Conservation (phyloP, 2,329 filamentous ascomycete genomes). For the Scedosporium dehoogii region DNA sequence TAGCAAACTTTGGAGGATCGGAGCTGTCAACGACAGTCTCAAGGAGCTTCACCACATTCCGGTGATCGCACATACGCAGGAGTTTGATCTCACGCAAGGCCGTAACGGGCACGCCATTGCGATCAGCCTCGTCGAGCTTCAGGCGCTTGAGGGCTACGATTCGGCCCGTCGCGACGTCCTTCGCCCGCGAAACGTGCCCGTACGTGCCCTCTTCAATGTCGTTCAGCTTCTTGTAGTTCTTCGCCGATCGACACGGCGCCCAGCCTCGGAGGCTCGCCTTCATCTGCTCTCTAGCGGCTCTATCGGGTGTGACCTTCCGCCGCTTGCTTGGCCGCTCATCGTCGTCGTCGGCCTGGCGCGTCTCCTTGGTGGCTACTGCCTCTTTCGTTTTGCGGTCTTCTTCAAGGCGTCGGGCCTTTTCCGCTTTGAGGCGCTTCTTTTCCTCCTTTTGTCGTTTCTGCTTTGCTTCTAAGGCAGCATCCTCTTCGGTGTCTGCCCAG, state of each 20-base stretch:
- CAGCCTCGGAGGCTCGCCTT: constrained; percentile 62
- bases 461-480: constrained; percentile 62
- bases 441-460: constrained; percentile 78
- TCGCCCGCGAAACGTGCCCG: constrained; percentile 83
- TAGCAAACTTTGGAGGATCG: constrained; percentile 17
- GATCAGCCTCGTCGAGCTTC: constrained; percentile 74
- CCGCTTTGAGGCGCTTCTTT: constrained; percentile 73
- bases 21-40: constrained; percentile 69
- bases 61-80: constrained; percentile 67
- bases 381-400: constrained; percentile 27
- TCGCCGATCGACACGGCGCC: constrained; percentile 64
- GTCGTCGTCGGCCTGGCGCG: constrained; percentile 20
- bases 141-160: constrained; percentile 89
- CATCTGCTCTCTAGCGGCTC: constrained; percentile 36
- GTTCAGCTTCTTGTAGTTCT: constrained; percentile 86
- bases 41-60: constrained; percentile 70
- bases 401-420: constrained; percentile 60
- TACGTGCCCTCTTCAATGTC: constrained; percentile 97
- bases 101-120: constrained; percentile 74
- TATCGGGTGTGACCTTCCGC: constrained; percentile 46
- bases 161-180: constrained; percentile 60
- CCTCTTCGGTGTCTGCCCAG: constrained; percentile 81
- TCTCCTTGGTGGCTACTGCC: constrained; percentile 10
- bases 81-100: constrained; percentile 91
- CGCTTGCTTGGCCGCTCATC: constrained; percentile 47